Conservation (phyloP, 2,329 filamentous ascomycete species). For the Pseudopyricularia javanii region DNA sequence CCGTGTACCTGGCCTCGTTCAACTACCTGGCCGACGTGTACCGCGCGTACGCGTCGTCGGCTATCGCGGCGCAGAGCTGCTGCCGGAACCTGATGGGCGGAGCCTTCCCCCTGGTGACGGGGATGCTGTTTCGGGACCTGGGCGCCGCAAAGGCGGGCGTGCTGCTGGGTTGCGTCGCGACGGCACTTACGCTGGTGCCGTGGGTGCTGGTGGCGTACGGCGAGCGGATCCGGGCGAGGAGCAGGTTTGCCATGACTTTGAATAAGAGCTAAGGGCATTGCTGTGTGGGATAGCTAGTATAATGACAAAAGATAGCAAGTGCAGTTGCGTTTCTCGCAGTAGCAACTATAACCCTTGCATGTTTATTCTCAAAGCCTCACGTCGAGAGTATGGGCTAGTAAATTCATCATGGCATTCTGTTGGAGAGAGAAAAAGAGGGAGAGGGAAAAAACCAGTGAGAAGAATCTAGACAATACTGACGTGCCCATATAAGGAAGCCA, state of each 20-base stretch:
- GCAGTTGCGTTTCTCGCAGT: too few species aligned
- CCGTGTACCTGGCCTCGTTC: conserved; percentile 77
- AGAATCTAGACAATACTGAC: too few species aligned
- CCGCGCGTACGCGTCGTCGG: conserved; percentile 71
- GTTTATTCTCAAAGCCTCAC: too few species aligned
- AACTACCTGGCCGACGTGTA: conserved; percentile 90
- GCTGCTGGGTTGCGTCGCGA: conserved; percentile 62
- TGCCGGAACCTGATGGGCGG: conserved; percentile 77
- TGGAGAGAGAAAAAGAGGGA: too few species aligned
- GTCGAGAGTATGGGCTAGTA: too few species aligned
- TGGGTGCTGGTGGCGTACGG: conserved; percentile 78
- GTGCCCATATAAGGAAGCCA: too few species aligned
- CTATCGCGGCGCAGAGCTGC: conserved; percentile 75
- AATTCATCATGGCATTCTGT: too few species aligned
- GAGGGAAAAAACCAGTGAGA: too few species aligned
- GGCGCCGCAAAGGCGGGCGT: conserved; percentile 61
- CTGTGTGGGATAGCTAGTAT: not conserved
- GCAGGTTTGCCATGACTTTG: conserved; percentile 53
- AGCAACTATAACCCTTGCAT: too few species aligned
- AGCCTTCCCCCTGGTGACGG: conserved; percentile 66
- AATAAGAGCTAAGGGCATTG: not conserved
- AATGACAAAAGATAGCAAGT: too few species aligned
- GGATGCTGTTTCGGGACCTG: conserved; percentile 59
- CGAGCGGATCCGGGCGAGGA: conserved; percentile 59
- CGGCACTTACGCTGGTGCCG: conserved; percentile 63